phyloP scores from a whole-genome alignment of 192 early-diverging fungal species.

The Phlyctochytrium planicorne region DNA sequence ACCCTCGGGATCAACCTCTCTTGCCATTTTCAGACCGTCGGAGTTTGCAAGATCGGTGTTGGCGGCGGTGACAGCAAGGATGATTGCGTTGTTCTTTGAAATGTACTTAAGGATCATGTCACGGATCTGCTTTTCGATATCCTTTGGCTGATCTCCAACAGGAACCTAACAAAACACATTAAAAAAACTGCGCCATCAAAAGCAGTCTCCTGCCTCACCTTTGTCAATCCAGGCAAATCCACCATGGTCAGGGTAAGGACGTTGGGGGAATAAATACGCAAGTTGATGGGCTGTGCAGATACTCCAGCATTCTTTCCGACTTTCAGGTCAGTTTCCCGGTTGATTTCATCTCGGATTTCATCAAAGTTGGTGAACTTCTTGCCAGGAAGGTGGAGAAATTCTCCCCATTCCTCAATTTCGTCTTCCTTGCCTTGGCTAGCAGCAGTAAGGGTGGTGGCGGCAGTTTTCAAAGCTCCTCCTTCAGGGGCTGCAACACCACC shows the following conservation, averaged over 20 bases:
- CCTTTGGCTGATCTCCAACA: constrained; percentile 98
- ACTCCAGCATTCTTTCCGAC: constrained; percentile 69
- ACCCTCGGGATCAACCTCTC: constrained; percentile 99
- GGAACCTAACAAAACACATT: constrained; percentile 51
- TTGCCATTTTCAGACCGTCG: constrained; percentile 96
- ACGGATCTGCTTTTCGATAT: constrained; percentile 97
- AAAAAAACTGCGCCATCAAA: not conserved
- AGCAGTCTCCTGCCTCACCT: constrained; percentile 42
- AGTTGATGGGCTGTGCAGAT: constrained; percentile 95
- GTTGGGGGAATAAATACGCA: constrained; percentile 96
- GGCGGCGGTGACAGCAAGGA: constrained; percentile 95
- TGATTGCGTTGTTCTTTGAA: constrained; percentile 96
- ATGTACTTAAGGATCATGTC: constrained; percentile 99
- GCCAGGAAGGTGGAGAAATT: constrained; percentile 97
- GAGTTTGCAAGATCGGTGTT: constrained; percentile 99
- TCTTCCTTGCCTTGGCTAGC: constrained; percentile 35
- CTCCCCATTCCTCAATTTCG: constrained; percentile 94
- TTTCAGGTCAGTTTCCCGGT: constrained; percentile 79
- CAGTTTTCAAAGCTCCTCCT: constrained; percentile 18
- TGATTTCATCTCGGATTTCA: constrained; percentile 96
- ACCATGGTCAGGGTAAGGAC: constrained; percentile 98
- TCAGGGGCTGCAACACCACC: constrained; percentile 52
- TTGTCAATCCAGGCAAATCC: constrained; percentile 98
- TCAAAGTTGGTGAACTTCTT: constrained; percentile 95
- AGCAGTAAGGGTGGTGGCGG: constrained; percentile 15